Percentiles rank a stretch among this genome's conserved stretches.
phyloP scores from a whole-genome alignment of 2,329 filamentous ascomycete species.

The Leptographium wingfieldii region DNA sequence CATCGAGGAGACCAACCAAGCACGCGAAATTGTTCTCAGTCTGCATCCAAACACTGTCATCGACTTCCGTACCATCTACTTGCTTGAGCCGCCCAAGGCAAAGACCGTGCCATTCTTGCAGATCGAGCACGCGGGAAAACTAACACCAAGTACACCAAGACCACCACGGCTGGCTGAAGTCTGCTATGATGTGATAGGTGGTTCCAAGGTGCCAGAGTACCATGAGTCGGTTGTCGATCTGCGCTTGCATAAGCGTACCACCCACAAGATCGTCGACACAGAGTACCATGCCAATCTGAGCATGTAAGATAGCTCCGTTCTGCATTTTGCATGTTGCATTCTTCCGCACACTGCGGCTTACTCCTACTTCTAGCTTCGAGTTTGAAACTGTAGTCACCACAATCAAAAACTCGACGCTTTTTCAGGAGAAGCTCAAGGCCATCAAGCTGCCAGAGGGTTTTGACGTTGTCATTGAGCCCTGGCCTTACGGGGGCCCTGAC shows the following conservation, averaged over 20 bases:
- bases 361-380: background rate
- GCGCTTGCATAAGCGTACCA: background rate
- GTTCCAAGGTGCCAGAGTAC: conserved; percentile 2
- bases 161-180: conserved; percentile 19
- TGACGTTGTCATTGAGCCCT: conserved; percentile 36
- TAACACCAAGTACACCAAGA: conserved; percentile 7
- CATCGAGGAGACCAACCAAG: background rate
- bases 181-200: conserved; percentile 25
- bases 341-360: background rate
- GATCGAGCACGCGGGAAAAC: conserved; percentile 22
- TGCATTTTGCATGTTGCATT: background rate
- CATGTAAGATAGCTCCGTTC: background rate
- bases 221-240: conserved; percentile 13
- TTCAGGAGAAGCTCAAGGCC: conserved; percentile 29
- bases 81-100: conserved; percentile 35
- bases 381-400: conserved; percentile 2
- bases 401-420: conserved; percentile 25
- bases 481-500: conserved; percentile 28
- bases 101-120: conserved; percentile 32
- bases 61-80: conserved; percentile 36
- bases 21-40: background rate
- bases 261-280: background rate
- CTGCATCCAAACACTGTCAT: conserved; percentile 13
- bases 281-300: conserved; percentile 24
- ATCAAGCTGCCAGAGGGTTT: conserved; percentile 31